Base-by-base conservation (phyloP, 2,329 filamentous ascomycete genomes). In the Cryphonectria nitschkei region DNA sequence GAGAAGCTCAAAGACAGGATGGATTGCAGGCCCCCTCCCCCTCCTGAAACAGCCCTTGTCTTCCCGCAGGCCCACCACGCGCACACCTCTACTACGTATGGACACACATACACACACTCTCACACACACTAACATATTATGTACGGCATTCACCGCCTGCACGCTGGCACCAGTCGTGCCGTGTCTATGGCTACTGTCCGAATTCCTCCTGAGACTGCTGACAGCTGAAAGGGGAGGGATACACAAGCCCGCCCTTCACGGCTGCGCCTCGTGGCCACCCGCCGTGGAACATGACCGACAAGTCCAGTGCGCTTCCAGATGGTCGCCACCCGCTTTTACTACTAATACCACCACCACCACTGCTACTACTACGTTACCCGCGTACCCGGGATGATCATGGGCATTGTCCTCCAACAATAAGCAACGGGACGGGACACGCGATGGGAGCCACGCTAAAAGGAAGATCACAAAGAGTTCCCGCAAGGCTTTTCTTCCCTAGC, bases 61-160 rank as follows among this genome's bases (percentile, higher is more conserved):
- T 52, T 65, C 39, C 41, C 63, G 63, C 63, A 65, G 63, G 61
- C 61, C 61, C 61, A 64, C 61, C 37, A 50, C 37, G 37, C 37
- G 37, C 11, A 11, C 37, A 39, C 37, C 9, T 11, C 37, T 39
- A 11, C 37, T 39, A 11, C 11, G 37, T 39, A 39, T 39, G 9
- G 9, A 46, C 22, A 50, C 46, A 50, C 7, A n/a, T 7, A 50
- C 46, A 11, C 8, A 50, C 46, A 50, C 7, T 9, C 22, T 11
- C 19, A n/a, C 7, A 50, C 22, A n/a, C 22, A 50, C 19, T n/a
- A 50, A 22, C 43, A 46, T 7, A 46, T 2, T 46, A 46, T 46
- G 43, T n/a, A n/a, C 19, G 37, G 22, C n/a, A 46, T 64, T 64
- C 61, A 64, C 61, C 61, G 61, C 63, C 63, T 50, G 22, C 43